Evolutionary conservation across 2,329 filamentous ascomycete genomes (phyloP), one percentile per base, ranked within the genome.

Genomic region (Parastagonospora avenae): DNA sequence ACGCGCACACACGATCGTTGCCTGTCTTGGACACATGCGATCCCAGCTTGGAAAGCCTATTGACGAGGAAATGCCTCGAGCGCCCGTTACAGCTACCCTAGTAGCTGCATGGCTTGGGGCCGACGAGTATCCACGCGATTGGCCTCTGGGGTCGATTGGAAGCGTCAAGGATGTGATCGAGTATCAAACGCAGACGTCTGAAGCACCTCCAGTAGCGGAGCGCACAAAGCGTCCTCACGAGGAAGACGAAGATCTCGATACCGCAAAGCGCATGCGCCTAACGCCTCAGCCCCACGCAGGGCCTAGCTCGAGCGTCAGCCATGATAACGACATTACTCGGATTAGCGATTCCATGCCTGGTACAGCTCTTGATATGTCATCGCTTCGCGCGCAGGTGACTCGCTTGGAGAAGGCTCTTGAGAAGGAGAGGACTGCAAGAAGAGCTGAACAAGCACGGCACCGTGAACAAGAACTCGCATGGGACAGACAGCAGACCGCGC

Each of bases 281-380:
- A 71, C 70, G 1, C 66, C 70, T 10, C 68, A 71, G 32, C 64
- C 63, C 28, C 55, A 54, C 19, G 30, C 40, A 31, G 9, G 46
- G 2, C 16, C 33, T 12, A 28, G 15, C 8, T 30, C 50, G 27
- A 59, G 19, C 28, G 9, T 27, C 0, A 46, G 56, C 8, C 54
- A 59, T 3, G 50, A 55, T 8, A 47, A 54, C 30, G 73, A 76
- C 6, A 54, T 73, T 16, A 76, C 74, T 1, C 74, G 72, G 24
- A 62, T 77, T 41, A 79, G 74, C 48, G 75, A 79, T 53, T 78
- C 76, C 0, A 64, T 76, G 47, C 68, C 67, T 8, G 64, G 67
- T 9, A 67, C 66, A 5, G 59, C 61, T 16, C 48, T 33, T 6
- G 52, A 61, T 16, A 31, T 43, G 11, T 30, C 53, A 27, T 46